A percentile compares a stretch with the other conserved stretches of the same genome.
phyloP scores from a whole-genome alignment of 1,284 basidiomycete genomes.

The Fomitopsis pinicola region DNA sequence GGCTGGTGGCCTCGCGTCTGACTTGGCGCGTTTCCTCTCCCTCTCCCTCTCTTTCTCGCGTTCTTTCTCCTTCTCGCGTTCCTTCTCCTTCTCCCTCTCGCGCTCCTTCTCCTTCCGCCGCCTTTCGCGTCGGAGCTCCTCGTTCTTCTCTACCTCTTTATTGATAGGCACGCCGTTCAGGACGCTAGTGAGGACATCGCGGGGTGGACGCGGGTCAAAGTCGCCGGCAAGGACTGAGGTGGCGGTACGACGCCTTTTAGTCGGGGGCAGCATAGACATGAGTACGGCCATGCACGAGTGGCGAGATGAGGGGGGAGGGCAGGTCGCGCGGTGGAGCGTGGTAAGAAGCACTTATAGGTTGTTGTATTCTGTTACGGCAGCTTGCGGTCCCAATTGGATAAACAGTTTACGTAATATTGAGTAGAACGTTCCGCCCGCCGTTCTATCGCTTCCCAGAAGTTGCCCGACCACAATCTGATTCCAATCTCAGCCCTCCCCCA shows the following conservation, averaged over 20 bases:
- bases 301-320: constrained; percentile 15
- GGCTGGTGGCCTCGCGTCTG: constrained; percentile 18
- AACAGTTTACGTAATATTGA: constrained; percentile 20
- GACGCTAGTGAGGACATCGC: constrained; percentile 73
- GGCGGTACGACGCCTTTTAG: constrained; percentile 54
- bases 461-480: constrained; percentile 16
- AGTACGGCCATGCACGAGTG: constrained; percentile 10
- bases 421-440: constrained; percentile 18
- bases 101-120: constrained; percentile 44
- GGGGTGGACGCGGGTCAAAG: constrained; percentile 59
- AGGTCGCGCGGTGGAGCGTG: constrained; percentile 20
- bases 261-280: constrained; percentile 14
- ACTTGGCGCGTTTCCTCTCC: constrained; percentile 30
- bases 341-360: constrained; percentile 21
- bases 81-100: constrained; percentile 51
- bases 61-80: constrained; percentile 45
- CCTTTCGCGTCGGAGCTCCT: constrained; percentile 43
- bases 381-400: constrained; percentile 23
- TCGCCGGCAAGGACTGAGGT: constrained; percentile 69
- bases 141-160: constrained; percentile 55
- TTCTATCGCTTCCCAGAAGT: constrained; percentile 16
- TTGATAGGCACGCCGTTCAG: constrained; percentile 70
- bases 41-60: constrained; percentile 31
- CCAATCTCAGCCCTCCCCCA: constrained; percentile 12
- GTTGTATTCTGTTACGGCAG: constrained; percentile 27